Base-by-base conservation (phyloP, 352 stramenopile genomes). In the Thalassiosira mediterranea region DNA sequence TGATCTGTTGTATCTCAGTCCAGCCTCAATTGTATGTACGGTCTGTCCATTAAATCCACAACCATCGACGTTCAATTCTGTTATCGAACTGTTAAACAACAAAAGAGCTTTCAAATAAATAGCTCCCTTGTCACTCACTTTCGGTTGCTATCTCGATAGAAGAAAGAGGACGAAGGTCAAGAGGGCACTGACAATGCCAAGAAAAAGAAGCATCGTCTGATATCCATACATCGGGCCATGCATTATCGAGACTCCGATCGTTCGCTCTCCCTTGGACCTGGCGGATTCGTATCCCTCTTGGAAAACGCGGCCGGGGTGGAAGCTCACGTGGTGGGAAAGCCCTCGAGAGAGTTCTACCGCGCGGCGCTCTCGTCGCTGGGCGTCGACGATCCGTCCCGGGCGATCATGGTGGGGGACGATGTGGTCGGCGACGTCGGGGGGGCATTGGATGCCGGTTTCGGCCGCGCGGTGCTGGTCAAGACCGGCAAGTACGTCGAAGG, bases 331-430 rank as follows among this genome's bases (percentile, higher is more conserved):
- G 61, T 88, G 42, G 83, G 83, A 0, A 90, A 90, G 59, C 83
- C 83, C 38, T 79, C 63, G 29, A 4, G 3, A 28, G 68, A 63
- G 23, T 87, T 89, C 23, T 87, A 81, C 69, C 23, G 61, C 23
- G 69, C 67, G 15, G 78, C 74, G 3, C 10, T 87, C 15, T 72
- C 51, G 23, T 56, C 46, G 31, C 61, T 79, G 47, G 68, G 73
- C 4, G 51, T 76, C 44, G n/a, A 61, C 51, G 44, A 53, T 53
- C 54, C 58, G 4, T 19, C 54, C 7, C 53, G 81, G 61, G 75
- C 38, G 7, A 53, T 79, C 25, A 87, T 90, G 79, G 62, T 88
- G 26, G 83, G 83, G 21, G 83, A 90, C 53, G 83, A 90, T 70
- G 62, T 80, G 15, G 26, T 80, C 0, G 56, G 71, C 63, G 83